A percentile compares a stretch with the other conserved stretches of the same genome.
Conservation (phyloP, 495 filamentous ascomycete species). For the Astrocystis sublimbata region DNA sequence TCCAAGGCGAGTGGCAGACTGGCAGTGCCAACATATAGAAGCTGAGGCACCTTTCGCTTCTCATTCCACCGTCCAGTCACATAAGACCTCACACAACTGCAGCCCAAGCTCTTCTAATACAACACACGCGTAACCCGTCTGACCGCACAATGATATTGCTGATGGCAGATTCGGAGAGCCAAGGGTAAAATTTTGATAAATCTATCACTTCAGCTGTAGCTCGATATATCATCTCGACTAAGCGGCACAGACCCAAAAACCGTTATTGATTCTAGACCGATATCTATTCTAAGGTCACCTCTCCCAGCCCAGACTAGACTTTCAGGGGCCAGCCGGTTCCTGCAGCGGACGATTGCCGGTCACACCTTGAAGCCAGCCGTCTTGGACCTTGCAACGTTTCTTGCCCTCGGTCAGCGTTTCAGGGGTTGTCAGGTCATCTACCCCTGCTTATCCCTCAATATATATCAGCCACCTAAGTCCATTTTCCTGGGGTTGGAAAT, state of each 20-base stretch:
- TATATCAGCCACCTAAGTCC: neutral
- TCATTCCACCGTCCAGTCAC: neutral
- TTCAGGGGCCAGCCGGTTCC: neutral
- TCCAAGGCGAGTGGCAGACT: neutral
- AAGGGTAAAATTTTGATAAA: too few species aligned
- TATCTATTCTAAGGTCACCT: neutral
- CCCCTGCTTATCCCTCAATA: neutral
- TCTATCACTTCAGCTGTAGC: too few species aligned
- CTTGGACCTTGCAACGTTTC: neutral
- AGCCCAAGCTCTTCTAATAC: too few species aligned
- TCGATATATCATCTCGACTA: too few species aligned
- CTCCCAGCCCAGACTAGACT: neutral
- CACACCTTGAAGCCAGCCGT: neutral
- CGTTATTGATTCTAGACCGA: too few species aligned
- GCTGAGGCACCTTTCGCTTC: neutral
- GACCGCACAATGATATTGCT: too few species aligned
- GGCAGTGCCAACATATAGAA: neutral
- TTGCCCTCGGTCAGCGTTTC: conserved; percentile 13
- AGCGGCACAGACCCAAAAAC: too few species aligned
- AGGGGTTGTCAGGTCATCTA: neutral
- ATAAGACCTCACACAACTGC: neutral
- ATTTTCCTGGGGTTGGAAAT: neutral
- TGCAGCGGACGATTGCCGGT: neutral
- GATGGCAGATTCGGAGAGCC: too few species aligned
- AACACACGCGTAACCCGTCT: too few species aligned